phyloP scores from a whole-genome alignment of 2,329 filamentous ascomycete genomes.

The Zarea fungicola region DNA sequence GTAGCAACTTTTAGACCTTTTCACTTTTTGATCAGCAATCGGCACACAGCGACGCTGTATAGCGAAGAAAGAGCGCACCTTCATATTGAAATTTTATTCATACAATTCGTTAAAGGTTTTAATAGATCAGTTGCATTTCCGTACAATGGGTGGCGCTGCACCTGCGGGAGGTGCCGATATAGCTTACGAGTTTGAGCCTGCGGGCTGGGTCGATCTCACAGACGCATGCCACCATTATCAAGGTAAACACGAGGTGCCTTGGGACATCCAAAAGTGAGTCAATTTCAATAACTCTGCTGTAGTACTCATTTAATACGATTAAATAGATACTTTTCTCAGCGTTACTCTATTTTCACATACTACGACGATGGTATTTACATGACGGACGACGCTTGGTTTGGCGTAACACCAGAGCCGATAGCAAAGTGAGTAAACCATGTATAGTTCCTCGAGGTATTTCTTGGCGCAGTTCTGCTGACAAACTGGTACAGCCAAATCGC shows the following conservation, averaged over 20 bases:
- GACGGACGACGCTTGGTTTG: slow-evolving; percentile 94
- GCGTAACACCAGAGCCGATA: slow-evolving; percentile 88
- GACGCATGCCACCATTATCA: slow-evolving; percentile 72
- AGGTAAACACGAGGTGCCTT: slow-evolving; percentile 64
- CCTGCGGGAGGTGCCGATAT: neutral
- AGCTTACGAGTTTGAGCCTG: slow-evolving; percentile 33
- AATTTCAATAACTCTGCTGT: too few relatives aligned
- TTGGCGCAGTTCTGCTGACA: slow-evolving; percentile 17
- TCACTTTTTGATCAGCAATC: too few relatives aligned
- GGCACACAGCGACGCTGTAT: too few relatives aligned
- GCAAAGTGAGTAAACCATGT: slow-evolving; percentile 58
- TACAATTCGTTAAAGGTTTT: neutral
- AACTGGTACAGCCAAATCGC: slow-evolving; percentile 61
- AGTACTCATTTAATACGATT: neutral
- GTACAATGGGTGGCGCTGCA: neutral
- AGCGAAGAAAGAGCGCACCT: neutral
- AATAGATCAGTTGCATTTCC: neutral
- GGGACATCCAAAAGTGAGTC: slow-evolving; percentile 73
- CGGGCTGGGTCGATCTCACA: slow-evolving; percentile 47
- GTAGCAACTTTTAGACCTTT: slow-evolving; percentile 6
- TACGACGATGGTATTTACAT: slow-evolving; percentile 87
- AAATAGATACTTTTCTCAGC: slow-evolving; percentile 80
- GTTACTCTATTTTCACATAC: slow-evolving; percentile 77
- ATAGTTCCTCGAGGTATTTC: neutral
- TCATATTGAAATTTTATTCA: neutral